Base-by-base conservation (phyloP, 75 land plant genomes). In the Azolla pinnata region DNA sequence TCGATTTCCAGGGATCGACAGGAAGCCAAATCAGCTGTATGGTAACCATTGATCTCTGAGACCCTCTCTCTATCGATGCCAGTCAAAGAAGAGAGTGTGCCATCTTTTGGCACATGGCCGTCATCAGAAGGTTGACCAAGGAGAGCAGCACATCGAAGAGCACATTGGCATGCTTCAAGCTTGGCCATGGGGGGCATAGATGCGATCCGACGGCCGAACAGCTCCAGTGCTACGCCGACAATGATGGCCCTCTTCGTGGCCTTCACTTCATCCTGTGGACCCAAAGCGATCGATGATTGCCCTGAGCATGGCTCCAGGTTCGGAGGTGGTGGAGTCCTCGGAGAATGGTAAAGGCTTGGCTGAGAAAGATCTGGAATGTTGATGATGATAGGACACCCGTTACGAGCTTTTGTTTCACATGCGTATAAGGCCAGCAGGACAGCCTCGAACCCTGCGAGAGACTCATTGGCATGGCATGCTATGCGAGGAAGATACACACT, bases 371-470 rank as follows among this genome's bases (percentile, higher is more conserved):
- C 88, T 1, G 98, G 90, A 21, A 93, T 67, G 20, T 72, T 67
- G 47, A 88, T 60, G 0, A 70, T 19, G 0, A 93, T 27, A 0
- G 89, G 83, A 52, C 76, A 73, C 0, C 98, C 98, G 17, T 46
- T 68, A 3, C 98, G 76, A 10, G 79, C 33, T 38, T 79, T 85
- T 31, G 65, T 50, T 62, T 93, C 90, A n/a, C 79, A 26, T 28
- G 74, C 26, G 61, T 93, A 88, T 16, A 88, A 24, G 1, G 87
- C 79, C 17, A 88, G 73, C 29, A 88, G 62, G 1, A 93, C 89
- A 38, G 90, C 86, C 55, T 93, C 95, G 44, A 93, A 93, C 8
- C 98, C 95, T 33, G 88, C 68, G n/a, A 86, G 80, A 5, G 75
- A 68, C 21, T 65, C 86, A 69, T 29, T 79, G 58, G 26, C 67